Evolutionary conservation across 108 stramenopile species (phyloP).

Genomic region (Nitzschia sp.): DNA sequence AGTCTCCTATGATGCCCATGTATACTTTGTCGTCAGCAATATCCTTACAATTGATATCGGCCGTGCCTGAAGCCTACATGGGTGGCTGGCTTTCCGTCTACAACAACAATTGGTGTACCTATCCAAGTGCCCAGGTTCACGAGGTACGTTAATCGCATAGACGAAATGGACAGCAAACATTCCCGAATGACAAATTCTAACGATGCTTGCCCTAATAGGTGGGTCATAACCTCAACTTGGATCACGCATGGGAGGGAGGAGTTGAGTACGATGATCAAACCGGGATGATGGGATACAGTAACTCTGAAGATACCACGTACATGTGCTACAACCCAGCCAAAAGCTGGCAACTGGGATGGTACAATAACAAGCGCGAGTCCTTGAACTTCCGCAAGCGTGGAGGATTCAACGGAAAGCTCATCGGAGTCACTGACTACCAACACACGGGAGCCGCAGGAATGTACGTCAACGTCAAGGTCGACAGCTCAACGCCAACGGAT

Average conservation of each 20-base stretch:
- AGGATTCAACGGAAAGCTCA: neutral
- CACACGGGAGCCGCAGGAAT: neutral
- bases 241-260: slow-evolving; percentile 35
- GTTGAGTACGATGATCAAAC: slow-evolving; percentile 56
- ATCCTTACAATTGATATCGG: neutral
- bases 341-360: slow-evolving; percentile 67
- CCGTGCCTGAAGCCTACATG: slow-evolving; percentile 48
- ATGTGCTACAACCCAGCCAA: slow-evolving; percentile 72
- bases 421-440: neutral
- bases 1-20: neutral
- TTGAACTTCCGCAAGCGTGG: neutral
- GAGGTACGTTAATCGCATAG: slow-evolving; percentile 74
- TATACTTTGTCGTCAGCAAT: neutral
- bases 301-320: neutral
- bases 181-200: no score
- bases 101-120: slow-evolving; percentile 56
- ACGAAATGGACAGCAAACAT: no score
- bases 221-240: neutral
- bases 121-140: slow-evolving; percentile 52
- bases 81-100: slow-evolving; percentile 45
- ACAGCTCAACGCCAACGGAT: neutral
- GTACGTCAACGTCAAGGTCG: neutral
- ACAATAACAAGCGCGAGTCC: slow-evolving; percentile 12
- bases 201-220: no score
- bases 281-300: slow-evolving; percentile 29